These are phyloP conservation scores for Pichia sp. DNA, from an alignment of 1,139 yeast species.

Conservation along the genomic window DNA sequence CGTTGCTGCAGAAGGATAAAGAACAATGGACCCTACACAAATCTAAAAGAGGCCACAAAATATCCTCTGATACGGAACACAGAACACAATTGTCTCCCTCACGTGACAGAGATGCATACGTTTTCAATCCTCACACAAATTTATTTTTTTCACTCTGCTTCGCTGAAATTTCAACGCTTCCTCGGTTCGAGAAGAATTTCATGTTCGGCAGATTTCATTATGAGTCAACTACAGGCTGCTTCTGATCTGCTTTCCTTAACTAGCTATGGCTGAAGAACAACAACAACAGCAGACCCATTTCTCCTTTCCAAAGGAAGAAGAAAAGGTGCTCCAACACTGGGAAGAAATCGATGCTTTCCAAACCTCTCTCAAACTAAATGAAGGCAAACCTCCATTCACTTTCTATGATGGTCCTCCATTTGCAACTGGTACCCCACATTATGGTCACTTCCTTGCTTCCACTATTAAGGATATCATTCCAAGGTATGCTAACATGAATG, in stretches of 20 bases:
- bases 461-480: constrained; percentile 97
- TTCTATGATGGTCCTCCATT: constrained; percentile 99
- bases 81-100: too few relatives aligned
- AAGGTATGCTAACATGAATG: constrained; percentile 96
- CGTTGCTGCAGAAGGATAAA: neutral
- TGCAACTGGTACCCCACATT: constrained; percentile 98
- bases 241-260: neutral
- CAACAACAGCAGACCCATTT: constrained; percentile 23
- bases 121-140: too few relatives aligned
- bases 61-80: too few relatives aligned
- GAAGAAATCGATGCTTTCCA: constrained; percentile 88
- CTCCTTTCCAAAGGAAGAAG: constrained; percentile 85
- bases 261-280: constrained; percentile 24
- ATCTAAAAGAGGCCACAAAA: too few relatives aligned
- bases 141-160: too few relatives aligned
- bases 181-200: too few relatives aligned
- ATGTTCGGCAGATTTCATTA: too few relatives aligned
- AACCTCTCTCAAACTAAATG: constrained; percentile 71
- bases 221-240: too few relatives aligned
- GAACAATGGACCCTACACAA: neutral
- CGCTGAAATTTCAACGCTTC: too few relatives aligned
- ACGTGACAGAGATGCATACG: too few relatives aligned
- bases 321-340: constrained; percentile 73
- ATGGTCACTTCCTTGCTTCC: constrained; percentile 94
- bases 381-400: constrained; percentile 81